phyloP scores from a whole-genome alignment of 129 eudicot species.

The Centrapalus pauciflorus region DNA sequence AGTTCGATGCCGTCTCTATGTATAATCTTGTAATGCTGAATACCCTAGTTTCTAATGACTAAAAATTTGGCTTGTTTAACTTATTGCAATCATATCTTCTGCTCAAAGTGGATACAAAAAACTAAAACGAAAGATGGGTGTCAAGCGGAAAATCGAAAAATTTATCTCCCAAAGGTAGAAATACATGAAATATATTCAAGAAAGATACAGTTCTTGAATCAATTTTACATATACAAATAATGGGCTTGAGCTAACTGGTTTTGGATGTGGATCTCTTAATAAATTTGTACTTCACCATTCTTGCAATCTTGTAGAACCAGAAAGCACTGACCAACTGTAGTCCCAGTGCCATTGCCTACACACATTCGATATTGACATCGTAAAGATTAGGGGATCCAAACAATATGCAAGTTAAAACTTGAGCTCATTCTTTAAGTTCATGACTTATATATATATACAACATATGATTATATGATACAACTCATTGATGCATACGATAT shows the following conservation, averaged over 20 bases:
- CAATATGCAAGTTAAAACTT: too few relatives aligned
- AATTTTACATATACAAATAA: background rate
- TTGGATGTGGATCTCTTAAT: constrained; percentile 34
- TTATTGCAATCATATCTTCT: constrained; percentile 2
- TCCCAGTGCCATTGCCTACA: constrained; percentile 86
- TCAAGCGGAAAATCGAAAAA: background rate
- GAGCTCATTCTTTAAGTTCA: too few relatives aligned
- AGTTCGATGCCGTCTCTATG: too few relatives aligned
- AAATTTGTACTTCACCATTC: constrained; percentile 72
- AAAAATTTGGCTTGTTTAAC: background rate
- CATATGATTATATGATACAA: background rate
- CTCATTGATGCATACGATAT: background rate
- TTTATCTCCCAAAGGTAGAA: too few relatives aligned
- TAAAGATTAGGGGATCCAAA: background rate
- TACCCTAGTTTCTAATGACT: constrained; percentile 16
- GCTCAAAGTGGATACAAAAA: background rate
- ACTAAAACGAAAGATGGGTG: too few relatives aligned
- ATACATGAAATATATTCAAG: background rate
- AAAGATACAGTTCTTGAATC: background rate
- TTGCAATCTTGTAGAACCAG: constrained; percentile 87
- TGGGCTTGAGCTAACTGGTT: constrained; percentile 8
- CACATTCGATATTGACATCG: background rate
- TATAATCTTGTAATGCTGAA: constrained; percentile 18
- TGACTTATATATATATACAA: too few relatives aligned
- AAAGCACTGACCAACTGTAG: constrained; percentile 90